Evolutionary conservation across 2,329 filamentous ascomycete genomes (phyloP).

Genomic region (Nigrospora osmanthi): DNA sequence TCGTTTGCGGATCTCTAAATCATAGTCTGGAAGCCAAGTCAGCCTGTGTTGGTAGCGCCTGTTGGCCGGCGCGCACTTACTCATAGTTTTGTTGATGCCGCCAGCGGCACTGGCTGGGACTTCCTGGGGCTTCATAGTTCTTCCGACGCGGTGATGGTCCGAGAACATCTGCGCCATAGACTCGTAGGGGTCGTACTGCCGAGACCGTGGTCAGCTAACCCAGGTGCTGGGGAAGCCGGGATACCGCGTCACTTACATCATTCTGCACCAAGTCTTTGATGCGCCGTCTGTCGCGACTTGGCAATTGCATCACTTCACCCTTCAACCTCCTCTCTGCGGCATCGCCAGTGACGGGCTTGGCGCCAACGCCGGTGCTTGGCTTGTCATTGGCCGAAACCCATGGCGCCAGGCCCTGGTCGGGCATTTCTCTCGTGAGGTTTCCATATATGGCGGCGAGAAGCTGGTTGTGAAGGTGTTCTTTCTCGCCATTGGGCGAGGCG

Average conservation of each 20-base stretch:
- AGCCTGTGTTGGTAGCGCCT: constrained; percentile 4
- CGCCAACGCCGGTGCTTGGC: constrained; percentile 45
- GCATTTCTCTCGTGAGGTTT: constrained; percentile 63
- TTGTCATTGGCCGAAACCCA: constrained; percentile 70
- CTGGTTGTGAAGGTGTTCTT: constrained; percentile 59
- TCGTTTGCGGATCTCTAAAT: constrained; percentile 59
- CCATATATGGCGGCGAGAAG: constrained; percentile 59
- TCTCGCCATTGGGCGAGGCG: constrained; percentile 47
- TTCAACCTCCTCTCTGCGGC: constrained; percentile 58
- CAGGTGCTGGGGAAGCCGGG: not conserved
- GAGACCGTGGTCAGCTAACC: not conserved
- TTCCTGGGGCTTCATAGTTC: constrained; percentile 42
- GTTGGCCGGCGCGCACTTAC: constrained; percentile 38
- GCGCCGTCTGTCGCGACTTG: constrained; percentile 56
- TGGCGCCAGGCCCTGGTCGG: constrained; percentile 58
- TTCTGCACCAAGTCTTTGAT: constrained; percentile 58
- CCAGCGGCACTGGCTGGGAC: constrained; percentile 63
- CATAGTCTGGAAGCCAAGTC: constrained; percentile 41
- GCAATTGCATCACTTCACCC: constrained; percentile 63
- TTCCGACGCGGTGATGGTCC: constrained; percentile 37
- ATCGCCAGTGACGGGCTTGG: constrained; percentile 57
- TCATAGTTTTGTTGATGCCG: constrained; percentile 62
- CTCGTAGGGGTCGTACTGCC: constrained; percentile 47
- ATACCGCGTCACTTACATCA: constrained; percentile 38
- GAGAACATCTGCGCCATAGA: constrained; percentile 42